Conservation (phyloP, 345 rosid species). For the Firmiana major region DNA sequence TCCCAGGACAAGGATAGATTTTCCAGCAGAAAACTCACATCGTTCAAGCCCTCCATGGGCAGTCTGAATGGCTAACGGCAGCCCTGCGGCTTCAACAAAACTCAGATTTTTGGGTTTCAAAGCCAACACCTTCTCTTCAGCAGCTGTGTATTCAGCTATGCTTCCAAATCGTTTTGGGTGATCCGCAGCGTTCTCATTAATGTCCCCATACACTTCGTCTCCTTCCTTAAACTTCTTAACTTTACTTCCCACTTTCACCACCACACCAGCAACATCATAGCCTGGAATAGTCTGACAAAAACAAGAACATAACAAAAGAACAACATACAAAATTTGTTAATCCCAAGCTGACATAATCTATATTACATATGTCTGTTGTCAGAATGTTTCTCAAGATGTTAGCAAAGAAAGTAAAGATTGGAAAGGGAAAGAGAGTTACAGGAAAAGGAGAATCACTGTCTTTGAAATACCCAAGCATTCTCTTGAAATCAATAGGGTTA, state of each 20-base stretch:
- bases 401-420: background rate
- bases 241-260: constrained; percentile 66
- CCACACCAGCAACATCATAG: constrained; percentile 85
- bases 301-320: background rate
- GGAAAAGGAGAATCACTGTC: constrained; percentile 81
- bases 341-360: no score
- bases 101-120: constrained; percentile 71
- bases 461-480: constrained; percentile 79
- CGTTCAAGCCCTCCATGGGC: constrained; percentile 78
- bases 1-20: constrained; percentile 71
- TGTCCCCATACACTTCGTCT: constrained; percentile 76
- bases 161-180: constrained; percentile 81
- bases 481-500: constrained; percentile 82
- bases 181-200: constrained; percentile 75
- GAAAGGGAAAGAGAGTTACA: constrained; percentile 30
- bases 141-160: constrained; percentile 73
- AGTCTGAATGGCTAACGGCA: constrained; percentile 78
- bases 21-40: constrained; percentile 69
- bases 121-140: constrained; percentile 77
- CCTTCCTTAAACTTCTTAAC: constrained; percentile 74
- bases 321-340: background rate
- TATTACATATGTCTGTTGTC: no score
- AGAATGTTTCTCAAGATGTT: no score
- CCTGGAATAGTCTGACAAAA: constrained; percentile 73
- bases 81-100: constrained; percentile 76